Evolutionary conservation across 1,284 basidiomycete genomes (phyloP).

Genomic region (Termitomyces sp.): DNA sequence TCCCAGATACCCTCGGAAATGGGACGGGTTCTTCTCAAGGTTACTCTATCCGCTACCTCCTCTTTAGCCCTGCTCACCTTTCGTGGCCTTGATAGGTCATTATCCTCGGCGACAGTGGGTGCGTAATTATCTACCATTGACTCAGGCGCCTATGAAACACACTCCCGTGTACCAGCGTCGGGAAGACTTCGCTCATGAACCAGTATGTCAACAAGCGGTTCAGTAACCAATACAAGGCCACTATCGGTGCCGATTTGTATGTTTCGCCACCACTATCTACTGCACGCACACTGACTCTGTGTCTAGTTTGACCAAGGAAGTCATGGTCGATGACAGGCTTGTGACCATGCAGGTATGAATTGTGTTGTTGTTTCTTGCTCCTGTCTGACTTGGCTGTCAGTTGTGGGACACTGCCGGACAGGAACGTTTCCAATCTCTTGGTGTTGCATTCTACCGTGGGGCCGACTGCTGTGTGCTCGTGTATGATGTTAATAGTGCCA

Average conservation of each 20-base stretch:
- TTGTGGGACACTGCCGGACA: constrained; percentile 99
- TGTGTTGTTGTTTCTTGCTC: background rate
- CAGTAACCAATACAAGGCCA: constrained; percentile 99
- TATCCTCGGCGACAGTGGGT: constrained; percentile 98
- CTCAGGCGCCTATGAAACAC: constrained; percentile 1
- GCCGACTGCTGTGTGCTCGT: constrained; percentile 99
- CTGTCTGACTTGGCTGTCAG: constrained; percentile 34
- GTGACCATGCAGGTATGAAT: constrained; percentile 93
- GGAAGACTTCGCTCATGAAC: constrained; percentile 99
- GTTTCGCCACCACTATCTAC: constrained; percentile 28
- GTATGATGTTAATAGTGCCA: constrained; percentile 98
- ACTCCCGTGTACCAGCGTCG: constrained; percentile 62
- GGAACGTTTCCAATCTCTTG: constrained; percentile 98
- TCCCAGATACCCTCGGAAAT: constrained; percentile 35
- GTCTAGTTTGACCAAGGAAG: constrained; percentile 90
- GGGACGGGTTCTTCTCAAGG: constrained; percentile 95
- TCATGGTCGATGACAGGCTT: constrained; percentile 96
- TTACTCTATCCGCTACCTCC: constrained; percentile 26
- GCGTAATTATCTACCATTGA: constrained; percentile 32
- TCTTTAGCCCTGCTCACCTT: background rate
- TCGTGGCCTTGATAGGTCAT: constrained; percentile 67
- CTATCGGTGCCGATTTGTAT: constrained; percentile 88
- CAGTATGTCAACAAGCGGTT: constrained; percentile 99
- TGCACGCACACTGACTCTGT: constrained; percentile 17
- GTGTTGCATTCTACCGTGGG: constrained; percentile 98